These are phyloP conservation scores for Solanum chaucha DNA, from an alignment of 257 asterid species.

Conservation along the genomic window DNA sequence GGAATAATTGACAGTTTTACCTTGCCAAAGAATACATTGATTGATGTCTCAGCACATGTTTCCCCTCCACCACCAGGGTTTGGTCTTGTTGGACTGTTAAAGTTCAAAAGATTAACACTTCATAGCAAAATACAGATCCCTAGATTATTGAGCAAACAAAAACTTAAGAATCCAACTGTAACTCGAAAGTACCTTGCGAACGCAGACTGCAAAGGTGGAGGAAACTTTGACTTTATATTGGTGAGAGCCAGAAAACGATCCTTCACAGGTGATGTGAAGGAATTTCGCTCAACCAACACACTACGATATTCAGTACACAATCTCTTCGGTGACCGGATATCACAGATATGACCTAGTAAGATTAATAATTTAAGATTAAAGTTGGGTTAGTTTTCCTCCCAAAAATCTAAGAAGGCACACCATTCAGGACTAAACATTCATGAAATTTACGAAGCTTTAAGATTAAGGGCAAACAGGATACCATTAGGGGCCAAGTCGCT, in stretches of 20 bases:
- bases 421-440: neutral
- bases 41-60: slow-evolving; percentile 95
- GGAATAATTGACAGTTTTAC: slow-evolving; percentile 18
- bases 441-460: neutral
- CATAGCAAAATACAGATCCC: neutral
- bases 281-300: slow-evolving; percentile 78
- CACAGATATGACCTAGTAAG: slow-evolving; percentile 65
- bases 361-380: neutral
- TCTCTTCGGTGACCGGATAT: slow-evolving; percentile 86
- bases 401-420: neutral
- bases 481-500: slow-evolving; percentile 52
- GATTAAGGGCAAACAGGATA: neutral
- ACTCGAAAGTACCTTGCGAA: slow-evolving; percentile 62
- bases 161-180: slow-evolving; percentile 1
- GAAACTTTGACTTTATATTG: slow-evolving; percentile 67
- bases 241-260: slow-evolving; percentile 74
- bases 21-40: slow-evolving; percentile 80
- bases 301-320: slow-evolving; percentile 71
- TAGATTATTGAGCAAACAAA: neutral
- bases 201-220: slow-evolving; percentile 84
- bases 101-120: slow-evolving; percentile 3
- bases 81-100: slow-evolving; percentile 90
- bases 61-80: slow-evolving; percentile 97
- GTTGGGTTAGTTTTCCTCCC: neutral
- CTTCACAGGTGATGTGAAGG: slow-evolving; percentile 94